Base-by-base conservation (phyloP, 148 eudicot species). In the Camellia sinensis region DNA sequence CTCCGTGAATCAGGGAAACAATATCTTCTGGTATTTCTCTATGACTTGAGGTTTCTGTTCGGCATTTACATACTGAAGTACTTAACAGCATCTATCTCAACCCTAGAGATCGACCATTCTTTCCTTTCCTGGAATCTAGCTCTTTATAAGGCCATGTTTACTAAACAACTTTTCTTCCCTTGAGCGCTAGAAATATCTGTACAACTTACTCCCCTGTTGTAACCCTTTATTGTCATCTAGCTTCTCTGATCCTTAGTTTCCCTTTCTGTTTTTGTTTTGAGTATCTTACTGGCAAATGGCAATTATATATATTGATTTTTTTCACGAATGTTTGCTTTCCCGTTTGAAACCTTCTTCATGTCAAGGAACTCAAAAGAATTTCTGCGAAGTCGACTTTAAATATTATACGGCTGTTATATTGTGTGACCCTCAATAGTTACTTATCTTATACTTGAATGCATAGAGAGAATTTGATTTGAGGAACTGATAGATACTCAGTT, bases 1-100 rank as follows among this genome's bases (percentile, higher is more conserved):
- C 21, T 72, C 50, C 67, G 45, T 71, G 67, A 44, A 62, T 50
- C 10, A 54, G 70, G 71, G n/a, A 52, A 74, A 69, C 54, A 41
- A 45, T 19, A 5, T 67, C 18, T 65, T 74, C 19, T n/a, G 48
- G 45, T 64, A 22, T 52, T 29, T 62, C 52, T 76, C 8, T 44
- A 13, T 48, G 62, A 37, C 53, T 17, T 57, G 74, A 22, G 14
- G 79, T 81, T 75, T 21, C 19, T 60, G 60, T 68, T 66, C 72
- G 8, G 68, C 59, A 50, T 17, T 0, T 56, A 59, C 7, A 50
- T 41, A 14, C 80, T 29, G 64, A 67, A 68, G 74, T 78, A 59
- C 8, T 57, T 37, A 56, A 29, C 50, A 57, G 15, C 54, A 65
- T 46, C 18, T 41, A 48, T 56, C 44, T 66, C 13, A 43, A 74